phyloP scores from a whole-genome alignment of 371 early-diverging fungal species.

The Apophysomyces elegans region DNA sequence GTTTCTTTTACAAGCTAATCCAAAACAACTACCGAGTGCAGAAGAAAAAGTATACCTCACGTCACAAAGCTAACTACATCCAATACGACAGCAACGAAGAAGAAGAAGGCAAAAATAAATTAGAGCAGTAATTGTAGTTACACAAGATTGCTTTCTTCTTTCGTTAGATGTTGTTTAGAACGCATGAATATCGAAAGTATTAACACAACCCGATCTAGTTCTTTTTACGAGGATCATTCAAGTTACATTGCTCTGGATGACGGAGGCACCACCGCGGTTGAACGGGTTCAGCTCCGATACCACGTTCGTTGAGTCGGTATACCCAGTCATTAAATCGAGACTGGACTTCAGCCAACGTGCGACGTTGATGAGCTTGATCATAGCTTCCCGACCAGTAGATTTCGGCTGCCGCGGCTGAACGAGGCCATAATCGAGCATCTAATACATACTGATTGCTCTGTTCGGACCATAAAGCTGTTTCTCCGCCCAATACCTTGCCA shows the following conservation, averaged over 20 bases:
- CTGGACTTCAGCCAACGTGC: constrained; percentile 31
- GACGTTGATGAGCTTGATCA: constrained; percentile 51
- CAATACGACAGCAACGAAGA: constrained; percentile 21
- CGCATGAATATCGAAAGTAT: background rate
- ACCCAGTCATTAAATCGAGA: constrained; percentile 49
- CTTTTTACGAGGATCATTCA: constrained; percentile 12
- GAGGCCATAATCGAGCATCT: constrained; percentile 75
- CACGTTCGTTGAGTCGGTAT: constrained; percentile 66
- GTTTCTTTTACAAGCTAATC: constrained; percentile 82
- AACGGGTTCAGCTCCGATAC: constrained; percentile 67
- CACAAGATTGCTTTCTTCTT: background rate
- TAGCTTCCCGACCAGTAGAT: constrained; percentile 76
- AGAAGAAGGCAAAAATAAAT: background rate
- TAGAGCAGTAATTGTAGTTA: background rate
- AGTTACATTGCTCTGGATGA: constrained; percentile 70
- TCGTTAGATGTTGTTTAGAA: background rate
- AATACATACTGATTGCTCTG: constrained; percentile 66
- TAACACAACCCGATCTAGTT: background rate
- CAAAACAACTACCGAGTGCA: constrained; percentile 72
- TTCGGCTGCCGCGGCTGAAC: constrained; percentile 75
- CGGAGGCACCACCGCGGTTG: constrained; percentile 74
- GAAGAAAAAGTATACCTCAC: constrained; percentile 32
- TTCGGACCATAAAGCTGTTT: constrained; percentile 76
- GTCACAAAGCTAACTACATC: constrained; percentile 41
- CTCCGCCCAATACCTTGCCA: constrained; percentile 49